A percentile compares a stretch with the other conserved stretches of the same genome.
These are phyloP conservation scores for Ceratobasidium sp. DNA, from an alignment of 1,284 basidiomycete genomes.

Conservation along the genomic window DNA sequence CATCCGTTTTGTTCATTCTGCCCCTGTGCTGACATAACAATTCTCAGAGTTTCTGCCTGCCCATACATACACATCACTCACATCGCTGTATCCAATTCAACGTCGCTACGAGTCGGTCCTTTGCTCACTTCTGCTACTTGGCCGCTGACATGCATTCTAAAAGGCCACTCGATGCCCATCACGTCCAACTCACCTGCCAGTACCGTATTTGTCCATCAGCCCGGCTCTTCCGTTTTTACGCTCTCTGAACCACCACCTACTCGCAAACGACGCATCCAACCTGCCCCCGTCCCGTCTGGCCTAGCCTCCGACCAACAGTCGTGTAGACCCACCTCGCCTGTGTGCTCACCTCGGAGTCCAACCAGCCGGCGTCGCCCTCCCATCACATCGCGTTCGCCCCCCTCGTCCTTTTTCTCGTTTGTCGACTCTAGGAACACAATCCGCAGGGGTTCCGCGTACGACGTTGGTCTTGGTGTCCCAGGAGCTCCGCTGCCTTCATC, in stretches of 20 bases:
- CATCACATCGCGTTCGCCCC: slow-evolving; percentile 25
- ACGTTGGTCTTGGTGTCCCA: slow-evolving; percentile 25
- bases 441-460: slow-evolving; percentile 21
- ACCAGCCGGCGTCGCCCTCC: slow-evolving; percentile 22
- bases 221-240: slow-evolving; percentile 25
- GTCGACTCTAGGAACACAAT: slow-evolving; percentile 7
- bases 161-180: slow-evolving; percentile 40
- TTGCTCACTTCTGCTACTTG: slow-evolving; percentile 24
- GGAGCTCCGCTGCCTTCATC: slow-evolving; percentile 29
- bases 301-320: slow-evolving; percentile 12
- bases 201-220: slow-evolving; percentile 25
- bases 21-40: slow-evolving; percentile 11
- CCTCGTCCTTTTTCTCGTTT: slow-evolving; percentile 16
- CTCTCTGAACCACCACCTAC: slow-evolving; percentile 24
- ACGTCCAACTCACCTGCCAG: slow-evolving; percentile 28
- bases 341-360: slow-evolving; percentile 5
- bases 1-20: slow-evolving; percentile 1
- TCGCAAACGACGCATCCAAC: slow-evolving; percentile 23
- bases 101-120: slow-evolving; percentile 19
- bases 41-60: slow-evolving; percentile 1
- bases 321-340: slow-evolving; percentile 20
- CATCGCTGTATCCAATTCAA: slow-evolving; percentile 15
- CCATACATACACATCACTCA: slow-evolving; percentile 1
- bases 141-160: slow-evolving; percentile 14
- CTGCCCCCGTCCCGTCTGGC: background rate